Base-by-base conservation (phyloP, 2,329 filamentous ascomycete species). In the Aurifilum marmelostoma region DNA sequence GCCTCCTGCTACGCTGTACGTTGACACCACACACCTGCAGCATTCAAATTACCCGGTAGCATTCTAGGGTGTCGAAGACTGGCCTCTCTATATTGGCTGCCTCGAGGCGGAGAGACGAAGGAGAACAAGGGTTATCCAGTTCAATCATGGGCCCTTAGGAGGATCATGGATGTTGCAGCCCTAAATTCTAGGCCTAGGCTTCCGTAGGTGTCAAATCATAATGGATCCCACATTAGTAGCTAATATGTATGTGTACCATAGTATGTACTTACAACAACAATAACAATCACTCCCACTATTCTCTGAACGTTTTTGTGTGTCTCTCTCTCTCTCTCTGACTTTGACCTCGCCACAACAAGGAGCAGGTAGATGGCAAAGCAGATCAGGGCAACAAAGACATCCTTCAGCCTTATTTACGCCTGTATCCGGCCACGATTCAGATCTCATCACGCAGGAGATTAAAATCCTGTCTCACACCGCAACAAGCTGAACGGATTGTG, bases 401-500 rank as follows among this genome's bases (percentile, higher is more conserved):
- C 27, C 52, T 29, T 56, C 52, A 56, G 52, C 52, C 52, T 56
- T 56, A 56, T 29, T 29, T 29, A 5, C 52, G 24, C 16, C 27
- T 18, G 52, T 8, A 29, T 32, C 24, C 8, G 16, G 52, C 52
- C 27, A 56, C 52, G 27, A 29, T 56, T 8, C 24, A 29, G 27
- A 56, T 56, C 52, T 29, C 52, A 56, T 27, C 27, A 56, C 43
- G 9, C 21, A 29, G n/a, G 52, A 56, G 52, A 56, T 32, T 56
- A 56, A 56, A 56, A 32, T 56, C 52, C 52, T 18, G 52, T 56
- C 52, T 56, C 52, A 56, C 52, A 56, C 52, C 52, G 52, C 52
- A 56, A 56, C 27, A 9, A 56, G 27, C 52, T 29, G 52, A 29
- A 56, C 27, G 27, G n/a, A 27, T 54, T 54, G 50, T 54, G 50